Evolutionary conservation across 306 rosid genomes (phyloP).

Genomic region (Inga laurina): DNA sequence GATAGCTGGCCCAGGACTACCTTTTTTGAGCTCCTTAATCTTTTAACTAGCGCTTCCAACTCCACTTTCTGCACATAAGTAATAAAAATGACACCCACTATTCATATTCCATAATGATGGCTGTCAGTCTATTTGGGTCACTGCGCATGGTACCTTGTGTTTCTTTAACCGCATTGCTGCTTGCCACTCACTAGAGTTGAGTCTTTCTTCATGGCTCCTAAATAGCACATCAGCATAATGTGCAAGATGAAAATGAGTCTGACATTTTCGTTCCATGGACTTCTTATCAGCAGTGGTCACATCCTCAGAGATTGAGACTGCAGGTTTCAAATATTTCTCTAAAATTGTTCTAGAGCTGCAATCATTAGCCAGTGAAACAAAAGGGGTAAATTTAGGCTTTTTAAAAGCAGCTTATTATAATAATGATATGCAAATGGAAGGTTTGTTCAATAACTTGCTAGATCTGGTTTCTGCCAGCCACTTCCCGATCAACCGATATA

Average conservation of each 20-base stretch:
- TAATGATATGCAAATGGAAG: constrained; percentile 18
- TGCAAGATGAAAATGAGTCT: constrained; percentile 84
- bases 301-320: constrained; percentile 78
- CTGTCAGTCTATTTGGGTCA: constrained; percentile 2
- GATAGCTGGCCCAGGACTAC: constrained; percentile 34
- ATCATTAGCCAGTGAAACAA: constrained; percentile 29
- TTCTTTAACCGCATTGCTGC: constrained; percentile 87
- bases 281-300: constrained; percentile 54
- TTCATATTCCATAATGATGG: constrained; percentile 2
- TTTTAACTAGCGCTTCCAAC: constrained; percentile 78
- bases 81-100: constrained; percentile 14
- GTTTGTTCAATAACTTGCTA: constrained; percentile 68
- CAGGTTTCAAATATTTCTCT: constrained; percentile 86
- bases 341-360: constrained; percentile 96
- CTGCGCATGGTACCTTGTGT: constrained; percentile 67
- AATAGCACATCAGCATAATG: constrained; percentile 92
- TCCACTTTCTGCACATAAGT: constrained; percentile 59
- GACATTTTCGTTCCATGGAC: constrained; percentile 64
- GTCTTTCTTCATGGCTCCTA: constrained; percentile 90
- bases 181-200: constrained; percentile 88
- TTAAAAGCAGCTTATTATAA: neutral
- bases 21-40: constrained; percentile 76
- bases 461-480: constrained; percentile 99
- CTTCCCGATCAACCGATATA: constrained; percentile 86
- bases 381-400: constrained; percentile 6